Evolutionary conservation across 176 grass and related monocot species (phyloP).

Genomic region (Phoenix roebelenii): DNA sequence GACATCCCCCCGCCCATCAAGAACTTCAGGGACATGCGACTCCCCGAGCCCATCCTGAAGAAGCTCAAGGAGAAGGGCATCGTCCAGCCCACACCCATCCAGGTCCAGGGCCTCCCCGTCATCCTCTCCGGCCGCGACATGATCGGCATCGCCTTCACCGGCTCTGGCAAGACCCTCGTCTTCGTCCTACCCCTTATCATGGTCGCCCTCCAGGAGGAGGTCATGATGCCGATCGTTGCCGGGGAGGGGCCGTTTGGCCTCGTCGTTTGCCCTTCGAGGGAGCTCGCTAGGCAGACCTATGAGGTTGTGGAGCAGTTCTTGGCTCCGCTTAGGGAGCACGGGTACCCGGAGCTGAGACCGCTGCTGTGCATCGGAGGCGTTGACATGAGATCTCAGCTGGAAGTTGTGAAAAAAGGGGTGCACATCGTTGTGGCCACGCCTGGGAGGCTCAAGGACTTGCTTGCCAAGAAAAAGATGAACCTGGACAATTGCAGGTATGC

Average conservation of each 20-base stretch:
- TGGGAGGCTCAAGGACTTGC: constrained; percentile 81
- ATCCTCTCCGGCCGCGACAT: constrained; percentile 78
- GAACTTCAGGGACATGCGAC: constrained; percentile 57
- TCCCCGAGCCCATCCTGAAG: constrained; percentile 63
- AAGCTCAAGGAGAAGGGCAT: constrained; percentile 67
- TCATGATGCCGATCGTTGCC: constrained; percentile 64
- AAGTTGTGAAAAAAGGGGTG: constrained; percentile 73
- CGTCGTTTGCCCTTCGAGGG: constrained; percentile 72
- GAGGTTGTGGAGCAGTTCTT: constrained; percentile 76
- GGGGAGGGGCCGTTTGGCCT: constrained; percentile 86
- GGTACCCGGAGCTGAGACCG: constrained; percentile 66
- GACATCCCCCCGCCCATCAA: constrained; percentile 68
- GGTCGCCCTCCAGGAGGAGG: constrained; percentile 76
- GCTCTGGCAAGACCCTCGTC: constrained; percentile 74
- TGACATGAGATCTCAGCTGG: constrained; percentile 70
- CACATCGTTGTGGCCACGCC: constrained; percentile 88
- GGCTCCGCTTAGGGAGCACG: constrained; percentile 30
- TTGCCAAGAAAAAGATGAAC: constrained; percentile 96
- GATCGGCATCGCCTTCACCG: constrained; percentile 90
- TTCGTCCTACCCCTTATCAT: constrained; percentile 84
- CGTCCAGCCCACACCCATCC: constrained; percentile 85
- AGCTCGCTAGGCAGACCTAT: constrained; percentile 83
- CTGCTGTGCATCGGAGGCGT: constrained; percentile 82
- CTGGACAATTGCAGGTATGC: constrained; percentile 83
- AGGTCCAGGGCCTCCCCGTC: constrained; percentile 74